phyloP scores from a whole-genome alignment of 768 basidiomycete species.

The Austroboletus festivus region DNA sequence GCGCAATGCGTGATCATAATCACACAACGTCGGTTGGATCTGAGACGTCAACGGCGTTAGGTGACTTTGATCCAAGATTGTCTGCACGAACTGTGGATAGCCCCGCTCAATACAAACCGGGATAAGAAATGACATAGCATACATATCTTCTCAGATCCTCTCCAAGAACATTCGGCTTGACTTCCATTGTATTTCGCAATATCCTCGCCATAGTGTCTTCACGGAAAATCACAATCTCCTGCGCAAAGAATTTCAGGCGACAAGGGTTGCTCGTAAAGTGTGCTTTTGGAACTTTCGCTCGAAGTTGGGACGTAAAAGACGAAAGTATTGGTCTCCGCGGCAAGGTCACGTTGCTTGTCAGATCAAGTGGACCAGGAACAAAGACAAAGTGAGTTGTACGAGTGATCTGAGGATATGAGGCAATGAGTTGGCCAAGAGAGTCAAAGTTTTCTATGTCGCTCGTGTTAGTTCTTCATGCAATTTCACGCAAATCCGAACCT shows the following conservation, averaged over 20 bases:
- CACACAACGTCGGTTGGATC: constrained; percentile 83
- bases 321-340: constrained; percentile 82
- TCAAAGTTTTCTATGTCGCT: constrained; percentile 78
- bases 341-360: constrained; percentile 74
- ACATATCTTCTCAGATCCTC: constrained; percentile 89
- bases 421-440: constrained; percentile 78
- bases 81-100: constrained; percentile 81
- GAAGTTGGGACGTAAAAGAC: constrained; percentile 66
- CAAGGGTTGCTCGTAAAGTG: constrained; percentile 91
- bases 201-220: constrained; percentile 93
- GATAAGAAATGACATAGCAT: constrained; percentile 29
- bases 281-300: constrained; percentile 69
- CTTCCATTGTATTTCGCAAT: constrained; percentile 86
- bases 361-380: constrained; percentile 91
- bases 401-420: constrained; percentile 74
- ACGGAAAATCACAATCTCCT: constrained; percentile 91
- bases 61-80: constrained; percentile 92
- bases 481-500: constrained; percentile 3
- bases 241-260: constrained; percentile 90
- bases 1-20: constrained; percentile 88
- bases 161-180: constrained; percentile 75
- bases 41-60: constrained; percentile 82
- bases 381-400: constrained; percentile 86
- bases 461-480: constrained; percentile 1
- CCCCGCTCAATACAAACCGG: not conserved